phyloP scores from a whole-genome alignment of 768 basidiomycete genomes.

The Collybia nuda region DNA sequence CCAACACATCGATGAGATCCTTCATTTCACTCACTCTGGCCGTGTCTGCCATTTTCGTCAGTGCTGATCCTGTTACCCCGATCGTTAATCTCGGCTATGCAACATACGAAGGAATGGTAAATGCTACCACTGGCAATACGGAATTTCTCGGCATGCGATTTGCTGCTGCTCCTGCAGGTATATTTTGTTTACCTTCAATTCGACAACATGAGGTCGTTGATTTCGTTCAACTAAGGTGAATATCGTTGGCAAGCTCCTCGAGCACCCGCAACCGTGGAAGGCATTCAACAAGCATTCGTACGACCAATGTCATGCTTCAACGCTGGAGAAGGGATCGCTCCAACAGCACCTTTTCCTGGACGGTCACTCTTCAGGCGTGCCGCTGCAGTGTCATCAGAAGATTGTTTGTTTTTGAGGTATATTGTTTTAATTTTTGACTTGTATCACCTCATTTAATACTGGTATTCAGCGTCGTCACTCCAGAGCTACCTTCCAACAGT shows the following conservation, averaged over 20 bases:
- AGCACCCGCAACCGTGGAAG: constrained; percentile 20
- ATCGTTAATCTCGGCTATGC: constrained; percentile 46
- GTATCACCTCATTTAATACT: not conserved
- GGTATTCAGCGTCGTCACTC: constrained; percentile 30
- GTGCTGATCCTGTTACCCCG: constrained; percentile 8
- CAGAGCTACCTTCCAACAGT: constrained; percentile 23
- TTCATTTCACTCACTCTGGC: not conserved
- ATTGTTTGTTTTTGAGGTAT: constrained; percentile 42
- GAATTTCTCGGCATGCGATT: constrained; percentile 46
- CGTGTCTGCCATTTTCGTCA: not conserved
- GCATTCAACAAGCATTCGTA: constrained; percentile 28
- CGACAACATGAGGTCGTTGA: not conserved
- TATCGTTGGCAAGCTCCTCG: constrained; percentile 35
- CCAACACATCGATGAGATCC: not conserved
- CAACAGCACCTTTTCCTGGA: constrained; percentile 29
- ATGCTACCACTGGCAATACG: constrained; percentile 30
- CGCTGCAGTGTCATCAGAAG: constrained; percentile 24
- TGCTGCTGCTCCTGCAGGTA: constrained; percentile 49
- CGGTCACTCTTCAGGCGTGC: not conserved
- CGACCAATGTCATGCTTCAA: constrained; percentile 32
- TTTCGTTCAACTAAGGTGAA: constrained; percentile 17
- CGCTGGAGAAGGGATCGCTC: constrained; percentile 21
- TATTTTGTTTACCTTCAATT: not conserved
- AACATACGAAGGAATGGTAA: constrained; percentile 37
- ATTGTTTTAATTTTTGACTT: not conserved